A percentile compares a stretch with the other conserved stretches of the same genome.
Evolutionary conservation across 2,329 filamentous ascomycete genomes (phyloP).

Genomic region (Sarocladium kiliense): DNA sequence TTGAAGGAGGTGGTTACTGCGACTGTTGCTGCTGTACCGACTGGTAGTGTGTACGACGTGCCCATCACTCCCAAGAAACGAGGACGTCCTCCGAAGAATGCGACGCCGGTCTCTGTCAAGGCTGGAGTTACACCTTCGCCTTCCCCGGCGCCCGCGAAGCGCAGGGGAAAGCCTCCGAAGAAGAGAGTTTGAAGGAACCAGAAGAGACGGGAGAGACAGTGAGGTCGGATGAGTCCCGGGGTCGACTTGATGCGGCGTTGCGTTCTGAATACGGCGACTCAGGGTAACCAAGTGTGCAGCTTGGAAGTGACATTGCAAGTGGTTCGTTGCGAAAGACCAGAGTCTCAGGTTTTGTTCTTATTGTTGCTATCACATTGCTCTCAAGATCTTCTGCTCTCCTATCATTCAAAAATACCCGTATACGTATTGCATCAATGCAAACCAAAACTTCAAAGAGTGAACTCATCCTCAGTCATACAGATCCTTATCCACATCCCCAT

Average conservation of each 20-base stretch:
- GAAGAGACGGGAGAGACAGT: no score
- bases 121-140: background rate
- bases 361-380: no score
- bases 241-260: no score
- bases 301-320: no score
- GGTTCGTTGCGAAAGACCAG: no score
- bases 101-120: background rate
- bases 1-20: background rate
- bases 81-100: background rate
- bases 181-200: background rate
- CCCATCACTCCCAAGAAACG: background rate
- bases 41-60: background rate
- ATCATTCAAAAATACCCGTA: no score
- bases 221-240: background rate
- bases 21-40: background rate
- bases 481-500: conserved; percentile 19
- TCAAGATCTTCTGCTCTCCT: no score
- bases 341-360: no score
- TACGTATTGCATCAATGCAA: background rate
- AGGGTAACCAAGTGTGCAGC: no score
- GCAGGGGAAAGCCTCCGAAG: conserved; percentile 2
- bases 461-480: conserved; percentile 19
- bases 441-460: background rate
- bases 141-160: background rate
- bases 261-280: no score